Conservation (phyloP, 2,329 filamentous ascomycete species). For the Aspergillus novoparasiticus region DNA sequence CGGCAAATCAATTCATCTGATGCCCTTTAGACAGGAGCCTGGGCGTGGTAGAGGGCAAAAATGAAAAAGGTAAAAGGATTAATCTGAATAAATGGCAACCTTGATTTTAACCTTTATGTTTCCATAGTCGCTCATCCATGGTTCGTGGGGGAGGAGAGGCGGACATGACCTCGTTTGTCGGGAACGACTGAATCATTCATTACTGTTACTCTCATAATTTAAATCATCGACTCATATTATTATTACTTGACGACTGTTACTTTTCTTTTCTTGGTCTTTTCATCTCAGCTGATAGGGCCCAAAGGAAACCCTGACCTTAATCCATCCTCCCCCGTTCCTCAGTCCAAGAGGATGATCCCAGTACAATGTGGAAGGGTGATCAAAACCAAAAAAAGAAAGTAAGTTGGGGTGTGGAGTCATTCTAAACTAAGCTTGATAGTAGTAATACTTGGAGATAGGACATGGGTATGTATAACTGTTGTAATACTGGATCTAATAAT, state of each 20-base stretch:
- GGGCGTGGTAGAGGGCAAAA: not conserved
- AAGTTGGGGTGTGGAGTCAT: slow-evolving; percentile 11
- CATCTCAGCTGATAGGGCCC: not conserved
- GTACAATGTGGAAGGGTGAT: slow-evolving; percentile 7
- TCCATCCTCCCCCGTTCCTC: not conserved
- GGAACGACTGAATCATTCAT: slow-evolving; percentile 8
- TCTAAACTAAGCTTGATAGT: slow-evolving; percentile 11
- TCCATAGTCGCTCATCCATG: slow-evolving; percentile 26
- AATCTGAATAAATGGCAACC: slow-evolving; percentile 17
- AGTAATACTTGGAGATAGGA: slow-evolving; percentile 6
- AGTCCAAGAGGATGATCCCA: slow-evolving; percentile 4
- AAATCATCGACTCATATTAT: not conserved
- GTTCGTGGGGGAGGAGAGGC: slow-evolving; percentile 16
- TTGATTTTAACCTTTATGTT: slow-evolving; percentile 23
- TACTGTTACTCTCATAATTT: not conserved
- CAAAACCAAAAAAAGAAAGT: slow-evolving; percentile 9
- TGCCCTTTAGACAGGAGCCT: slow-evolving; percentile 1
- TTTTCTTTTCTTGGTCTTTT: not conserved
- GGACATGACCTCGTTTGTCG: slow-evolving; percentile 7
- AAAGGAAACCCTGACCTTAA: not conserved
- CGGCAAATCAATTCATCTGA: slow-evolving; percentile 16
- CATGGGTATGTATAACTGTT: slow-evolving; percentile 5
- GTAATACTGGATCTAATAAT: slow-evolving; percentile 7
- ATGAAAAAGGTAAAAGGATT: slow-evolving; percentile 3
- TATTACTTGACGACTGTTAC: not conserved